Evolutionary conservation across 1,284 basidiomycete genomes (phyloP), one percentile per base, ranked within the genome.

Genomic region (Wallemia hederae): DNA sequence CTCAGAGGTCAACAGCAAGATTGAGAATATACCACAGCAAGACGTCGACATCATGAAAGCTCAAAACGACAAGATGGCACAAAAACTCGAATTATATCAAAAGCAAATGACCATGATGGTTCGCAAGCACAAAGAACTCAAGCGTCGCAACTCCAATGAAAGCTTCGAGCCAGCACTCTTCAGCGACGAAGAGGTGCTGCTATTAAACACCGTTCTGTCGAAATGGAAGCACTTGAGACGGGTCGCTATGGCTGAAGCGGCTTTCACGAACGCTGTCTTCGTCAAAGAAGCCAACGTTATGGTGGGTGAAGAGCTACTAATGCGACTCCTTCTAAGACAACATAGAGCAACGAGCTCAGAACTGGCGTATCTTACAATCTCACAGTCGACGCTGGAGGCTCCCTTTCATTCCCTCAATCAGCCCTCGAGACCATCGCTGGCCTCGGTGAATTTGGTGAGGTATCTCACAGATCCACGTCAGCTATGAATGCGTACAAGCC

Each of bases 221-320:
- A 81, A 78, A 65, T 98, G 92, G 92, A 78, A 84, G 65, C 76
- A 78, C 0, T 80, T 89, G 70, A 76, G 83, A 28, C 78, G 82
- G 7, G 90, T 91, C 69, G 82, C 81, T 0, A 92, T 97, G 85
- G 88, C 91, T 0, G 91, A 97, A 71, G 73, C 55, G 27, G 62
- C 61, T 66, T 73, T 98, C 57, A 82, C 82, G 3, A 82, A 81
- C 67, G 91, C 92, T 2, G 82, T 90, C 0, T 71, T 84, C 60
- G 74, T 98, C 55, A 91, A 92, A 70, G 92, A 98, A 72, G 91
- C 90, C 9, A 97, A 97, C 69, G 78, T 92, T 39, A 83, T 92
- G 66, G 87, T 85, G 87, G 56, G 56, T 58, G 7, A 24, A 5
- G 63, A 66, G n/a, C 9, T 7, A 11, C 49, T 55, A 24, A 22